Evolutionary conservation across 108 stramenopile genomes (phyloP).

Genomic region (Cylindrotheca fusiformis): DNA sequence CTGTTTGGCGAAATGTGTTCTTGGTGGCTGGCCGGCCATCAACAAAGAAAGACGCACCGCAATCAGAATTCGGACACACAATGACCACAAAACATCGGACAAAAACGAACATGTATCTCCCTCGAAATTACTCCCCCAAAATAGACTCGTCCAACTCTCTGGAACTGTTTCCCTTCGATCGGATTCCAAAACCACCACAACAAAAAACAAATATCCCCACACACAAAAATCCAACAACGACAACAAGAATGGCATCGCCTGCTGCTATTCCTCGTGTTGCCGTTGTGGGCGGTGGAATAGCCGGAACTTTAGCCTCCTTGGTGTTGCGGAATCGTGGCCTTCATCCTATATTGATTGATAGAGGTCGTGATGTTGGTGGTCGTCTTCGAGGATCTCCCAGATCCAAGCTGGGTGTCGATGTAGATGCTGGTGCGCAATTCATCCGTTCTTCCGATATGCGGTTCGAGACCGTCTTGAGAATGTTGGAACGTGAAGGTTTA

Average conservation of each 20-base stretch:
- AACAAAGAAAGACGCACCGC: no score
- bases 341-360: slow-evolving; percentile 16
- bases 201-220: no score
- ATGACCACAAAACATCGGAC: no score
- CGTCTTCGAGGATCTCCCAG: slow-evolving; percentile 7
- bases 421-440: slow-evolving; percentile 26
- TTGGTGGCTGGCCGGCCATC: no score
- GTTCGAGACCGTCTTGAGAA: slow-evolving; percentile 14
- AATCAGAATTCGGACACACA: no score
- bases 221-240: no score
- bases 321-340: slow-evolving; percentile 23
- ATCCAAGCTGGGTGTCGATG: not conserved
- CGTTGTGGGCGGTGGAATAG: slow-evolving; percentile 36
- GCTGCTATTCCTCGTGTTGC: slow-evolving; percentile 19
- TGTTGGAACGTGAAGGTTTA: slow-evolving; percentile 18
- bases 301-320: slow-evolving; percentile 25
- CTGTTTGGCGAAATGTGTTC: no score
- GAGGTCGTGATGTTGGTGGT: slow-evolving; percentile 18
- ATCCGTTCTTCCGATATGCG: slow-evolving; percentile 20
- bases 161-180: no score
- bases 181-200: no score
- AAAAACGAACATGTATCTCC: no score
- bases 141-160: no score
- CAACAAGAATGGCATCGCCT: slow-evolving; percentile 8
- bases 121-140: no score